phyloP scores from a whole-genome alignment of 1,284 basidiomycete species.

The Irpex rosettiformis region DNA sequence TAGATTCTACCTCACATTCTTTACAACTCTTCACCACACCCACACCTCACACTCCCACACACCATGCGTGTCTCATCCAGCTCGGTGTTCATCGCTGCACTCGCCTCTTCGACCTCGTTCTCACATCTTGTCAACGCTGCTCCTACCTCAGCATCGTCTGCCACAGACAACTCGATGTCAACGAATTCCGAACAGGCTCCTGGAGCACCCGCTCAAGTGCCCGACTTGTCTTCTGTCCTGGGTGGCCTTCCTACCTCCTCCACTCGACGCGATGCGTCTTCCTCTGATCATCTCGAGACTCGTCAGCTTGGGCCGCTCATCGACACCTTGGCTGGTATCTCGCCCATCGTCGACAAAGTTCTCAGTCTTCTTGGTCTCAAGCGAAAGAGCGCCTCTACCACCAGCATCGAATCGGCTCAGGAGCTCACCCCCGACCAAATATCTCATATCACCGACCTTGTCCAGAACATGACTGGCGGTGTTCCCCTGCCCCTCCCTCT shows the following conservation, averaged over 20 bases:
- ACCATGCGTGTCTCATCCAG: slow-evolving; percentile 36
- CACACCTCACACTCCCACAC: background rate
- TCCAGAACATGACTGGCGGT: slow-evolving; percentile 4
- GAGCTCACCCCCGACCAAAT: slow-evolving; percentile 1
- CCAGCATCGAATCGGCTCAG: background rate
- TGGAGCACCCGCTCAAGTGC: slow-evolving; percentile 3
- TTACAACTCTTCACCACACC: background rate
- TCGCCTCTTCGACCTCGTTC: slow-evolving; percentile 30
- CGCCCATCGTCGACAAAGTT: slow-evolving; percentile 6
- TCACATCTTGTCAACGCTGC: slow-evolving; percentile 21
- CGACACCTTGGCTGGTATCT: background rate
- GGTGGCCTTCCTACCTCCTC: background rate
- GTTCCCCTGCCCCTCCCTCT: slow-evolving; percentile 1
- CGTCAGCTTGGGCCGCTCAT: slow-evolving; percentile 7
- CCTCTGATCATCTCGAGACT: slow-evolving; percentile 3
- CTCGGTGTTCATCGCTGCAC: slow-evolving; percentile 33
- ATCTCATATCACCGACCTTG: slow-evolving; percentile 1
- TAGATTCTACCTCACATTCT: background rate
- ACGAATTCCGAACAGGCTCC: background rate
- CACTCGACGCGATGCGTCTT: background rate
- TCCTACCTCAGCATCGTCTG: slow-evolving; percentile 16
- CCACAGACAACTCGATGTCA: slow-evolving; percentile 9
- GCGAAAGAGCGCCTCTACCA: slow-evolving; percentile 5
- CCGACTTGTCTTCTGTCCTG: background rate
- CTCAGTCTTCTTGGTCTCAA: slow-evolving; percentile 7